Evolutionary conservation across 177 flowering plant genomes (phyloP).

Genomic region (Vitis hybrid): DNA sequence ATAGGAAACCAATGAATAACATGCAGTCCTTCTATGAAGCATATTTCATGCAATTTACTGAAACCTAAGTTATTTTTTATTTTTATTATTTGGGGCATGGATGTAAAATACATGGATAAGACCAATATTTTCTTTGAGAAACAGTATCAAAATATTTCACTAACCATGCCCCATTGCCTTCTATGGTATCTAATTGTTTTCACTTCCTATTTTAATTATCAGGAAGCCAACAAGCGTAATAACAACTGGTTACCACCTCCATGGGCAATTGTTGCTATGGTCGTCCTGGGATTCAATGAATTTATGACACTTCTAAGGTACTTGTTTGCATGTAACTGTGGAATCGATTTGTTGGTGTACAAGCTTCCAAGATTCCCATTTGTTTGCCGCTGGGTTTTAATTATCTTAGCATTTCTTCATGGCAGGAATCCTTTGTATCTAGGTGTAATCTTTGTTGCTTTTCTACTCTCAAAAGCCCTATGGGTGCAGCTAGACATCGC

Average conservation of each 20-base stretch:
- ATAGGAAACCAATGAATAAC: too few relatives aligned
- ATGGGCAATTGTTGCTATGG: conserved; percentile 87
- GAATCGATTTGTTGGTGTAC: background rate
- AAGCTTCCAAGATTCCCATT: background rate
- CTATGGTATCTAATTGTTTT: conserved; percentile 1
- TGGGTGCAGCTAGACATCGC: conserved; percentile 93
- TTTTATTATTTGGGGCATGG: background rate
- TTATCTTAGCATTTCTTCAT: conserved; percentile 12
- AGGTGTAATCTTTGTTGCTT: conserved; percentile 66
- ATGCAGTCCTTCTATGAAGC: too few relatives aligned
- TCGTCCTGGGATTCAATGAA: conserved; percentile 90
- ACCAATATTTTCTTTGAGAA: background rate
- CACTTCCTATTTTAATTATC: conserved; percentile 24
- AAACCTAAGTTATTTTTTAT: too few relatives aligned
- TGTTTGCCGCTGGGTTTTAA: background rate
- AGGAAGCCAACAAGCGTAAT: conserved; percentile 87
- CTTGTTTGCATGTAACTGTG: background rate
- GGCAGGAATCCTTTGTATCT: conserved; percentile 91
- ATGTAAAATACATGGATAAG: background rate
- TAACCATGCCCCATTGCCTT: background rate
- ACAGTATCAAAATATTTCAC: background rate
- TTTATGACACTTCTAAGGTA: conserved; percentile 95
- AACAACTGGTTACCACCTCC: conserved; percentile 99
- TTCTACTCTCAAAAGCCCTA: conserved; percentile 68
- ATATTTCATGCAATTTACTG: too few relatives aligned